phyloP scores from a whole-genome alignment of 371 early-diverging fungal species.

The Scutellospora calospora region DNA sequence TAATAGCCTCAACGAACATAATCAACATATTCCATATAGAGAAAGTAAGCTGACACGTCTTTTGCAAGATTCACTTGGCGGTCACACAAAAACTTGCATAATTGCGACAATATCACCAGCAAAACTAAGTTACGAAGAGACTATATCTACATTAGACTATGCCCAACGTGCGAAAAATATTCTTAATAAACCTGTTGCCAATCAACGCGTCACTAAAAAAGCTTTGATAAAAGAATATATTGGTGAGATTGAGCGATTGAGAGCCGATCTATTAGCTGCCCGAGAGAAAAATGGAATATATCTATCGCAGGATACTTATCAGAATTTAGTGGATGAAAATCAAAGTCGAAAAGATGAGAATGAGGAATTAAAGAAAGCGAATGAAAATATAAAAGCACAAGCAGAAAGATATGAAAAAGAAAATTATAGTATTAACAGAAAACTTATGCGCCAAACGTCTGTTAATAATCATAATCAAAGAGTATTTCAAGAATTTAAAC shows the following conservation, averaged over 20 bases:
- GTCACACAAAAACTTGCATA: slow-evolving; percentile 93
- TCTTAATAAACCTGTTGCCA: slow-evolving; percentile 91
- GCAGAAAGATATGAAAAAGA: slow-evolving; percentile 57
- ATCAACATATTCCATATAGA: slow-evolving; percentile 90
- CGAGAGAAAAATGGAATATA: slow-evolving; percentile 82
- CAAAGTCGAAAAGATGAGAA: slow-evolving; percentile 63
- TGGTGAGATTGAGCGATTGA: slow-evolving; percentile 54
- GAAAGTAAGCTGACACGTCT: slow-evolving; percentile 96
- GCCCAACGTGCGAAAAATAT: slow-evolving; percentile 95
- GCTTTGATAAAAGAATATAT: slow-evolving; percentile 80
- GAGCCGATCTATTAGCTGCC: slow-evolving; percentile 62
- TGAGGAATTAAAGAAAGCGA: slow-evolving; percentile 61
- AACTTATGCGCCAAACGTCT: slow-evolving; percentile 45
- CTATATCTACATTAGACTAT: slow-evolving; percentile 93
- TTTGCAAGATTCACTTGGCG: slow-evolving; percentile 96
- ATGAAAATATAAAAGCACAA: slow-evolving; percentile 54
- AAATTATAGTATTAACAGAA: slow-evolving; percentile 57
- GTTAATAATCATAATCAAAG: slow-evolving; percentile 15
- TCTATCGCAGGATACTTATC: slow-evolving; percentile 69
- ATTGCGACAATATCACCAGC: slow-evolving; percentile 94
- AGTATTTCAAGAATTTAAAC: slow-evolving; percentile 4
- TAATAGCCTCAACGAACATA: slow-evolving; percentile 83
- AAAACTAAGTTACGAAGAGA: slow-evolving; percentile 82
- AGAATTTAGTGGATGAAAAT: slow-evolving; percentile 61
- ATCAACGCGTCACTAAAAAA: slow-evolving; percentile 79